Conservation (phyloP, 116 monocot genomes). For the Posidonia oceanica region DNA sequence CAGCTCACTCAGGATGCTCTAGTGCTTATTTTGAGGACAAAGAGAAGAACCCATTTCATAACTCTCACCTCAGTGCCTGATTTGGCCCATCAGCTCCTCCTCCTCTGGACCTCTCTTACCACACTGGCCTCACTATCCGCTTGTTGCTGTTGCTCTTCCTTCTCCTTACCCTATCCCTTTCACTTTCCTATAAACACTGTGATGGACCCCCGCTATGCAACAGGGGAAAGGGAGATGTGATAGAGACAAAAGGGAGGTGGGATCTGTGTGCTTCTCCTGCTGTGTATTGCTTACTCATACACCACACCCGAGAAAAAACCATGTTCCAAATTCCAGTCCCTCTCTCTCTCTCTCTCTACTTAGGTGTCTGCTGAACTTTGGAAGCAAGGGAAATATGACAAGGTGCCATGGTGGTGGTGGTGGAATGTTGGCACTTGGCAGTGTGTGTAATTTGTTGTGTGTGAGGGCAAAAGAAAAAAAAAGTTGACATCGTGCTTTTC, state of each 20-base stretch:
- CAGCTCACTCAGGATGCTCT: neutral
- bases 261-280: too few relatives aligned
- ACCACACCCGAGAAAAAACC: too few relatives aligned
- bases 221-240: neutral
- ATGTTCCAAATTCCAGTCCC: too few relatives aligned
- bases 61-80: neutral
- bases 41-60: neutral
- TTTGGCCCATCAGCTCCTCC: neutral
- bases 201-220: neutral
- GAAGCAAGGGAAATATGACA: too few relatives aligned
- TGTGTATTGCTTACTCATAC: too few relatives aligned
- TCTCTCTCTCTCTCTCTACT: too few relatives aligned
- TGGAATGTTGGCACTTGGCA: too few relatives aligned
- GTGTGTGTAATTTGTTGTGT: too few relatives aligned
- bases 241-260: neutral
- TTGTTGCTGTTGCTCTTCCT: neutral
- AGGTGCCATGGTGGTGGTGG: too few relatives aligned
- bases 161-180: neutral
- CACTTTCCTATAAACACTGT: neutral
- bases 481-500: too few relatives aligned
- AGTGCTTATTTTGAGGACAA: neutral
- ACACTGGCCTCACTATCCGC: neutral
- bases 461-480: too few relatives aligned
- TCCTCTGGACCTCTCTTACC: neutral
- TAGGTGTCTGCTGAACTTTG: too few relatives aligned